A percentile compares a stretch with the other conserved stretches of the same genome.
Conservation (phyloP, 371 early-diverging fungal species). For the Sporodiniella umbellata region DNA sequence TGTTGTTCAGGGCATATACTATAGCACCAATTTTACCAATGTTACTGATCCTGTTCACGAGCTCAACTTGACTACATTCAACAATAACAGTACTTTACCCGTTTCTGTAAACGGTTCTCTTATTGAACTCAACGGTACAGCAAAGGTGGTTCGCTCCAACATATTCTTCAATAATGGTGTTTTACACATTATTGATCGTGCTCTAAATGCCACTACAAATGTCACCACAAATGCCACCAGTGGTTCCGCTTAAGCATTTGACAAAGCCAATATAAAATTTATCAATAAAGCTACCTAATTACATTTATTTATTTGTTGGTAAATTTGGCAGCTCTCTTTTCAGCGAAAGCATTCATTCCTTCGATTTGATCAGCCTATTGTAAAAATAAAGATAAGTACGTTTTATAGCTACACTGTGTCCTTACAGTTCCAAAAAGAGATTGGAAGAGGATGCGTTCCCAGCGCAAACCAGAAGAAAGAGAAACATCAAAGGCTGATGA, state of each 20-base stretch:
- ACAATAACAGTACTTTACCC: conserved; percentile 7
- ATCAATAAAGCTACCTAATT: no score
- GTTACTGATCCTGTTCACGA: conserved; percentile 10
- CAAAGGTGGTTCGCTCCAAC: conserved; percentile 29
- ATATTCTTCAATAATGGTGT: conserved; percentile 46
- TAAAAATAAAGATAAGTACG: conserved; percentile 2
- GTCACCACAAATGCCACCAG: no score
- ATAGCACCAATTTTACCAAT: conserved; percentile 31
- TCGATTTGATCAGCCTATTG: conserved; percentile 90
- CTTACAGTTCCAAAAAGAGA: conserved; percentile 85
- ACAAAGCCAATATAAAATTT: no score
- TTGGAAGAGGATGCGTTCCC: conserved; percentile 96
- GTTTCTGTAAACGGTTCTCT: conserved; percentile 9
- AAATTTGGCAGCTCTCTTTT: conserved; percentile 91
- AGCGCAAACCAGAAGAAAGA: conserved; percentile 82
- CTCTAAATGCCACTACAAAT: conserved; percentile 5
- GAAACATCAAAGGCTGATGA: conserved; percentile 83
- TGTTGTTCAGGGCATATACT: conserved; percentile 38
- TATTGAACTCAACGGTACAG: conserved; percentile 30
- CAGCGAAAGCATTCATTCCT: conserved; percentile 96
- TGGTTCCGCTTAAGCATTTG: no score
- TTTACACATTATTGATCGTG: conserved; percentile 41
- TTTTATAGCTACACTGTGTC: not conserved
- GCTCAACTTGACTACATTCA: conserved; percentile 7
- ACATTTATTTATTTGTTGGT: conserved; percentile 87